Conservation (phyloP, 352 stramenopile genomes). For the Blastocystis sp. region DNA sequence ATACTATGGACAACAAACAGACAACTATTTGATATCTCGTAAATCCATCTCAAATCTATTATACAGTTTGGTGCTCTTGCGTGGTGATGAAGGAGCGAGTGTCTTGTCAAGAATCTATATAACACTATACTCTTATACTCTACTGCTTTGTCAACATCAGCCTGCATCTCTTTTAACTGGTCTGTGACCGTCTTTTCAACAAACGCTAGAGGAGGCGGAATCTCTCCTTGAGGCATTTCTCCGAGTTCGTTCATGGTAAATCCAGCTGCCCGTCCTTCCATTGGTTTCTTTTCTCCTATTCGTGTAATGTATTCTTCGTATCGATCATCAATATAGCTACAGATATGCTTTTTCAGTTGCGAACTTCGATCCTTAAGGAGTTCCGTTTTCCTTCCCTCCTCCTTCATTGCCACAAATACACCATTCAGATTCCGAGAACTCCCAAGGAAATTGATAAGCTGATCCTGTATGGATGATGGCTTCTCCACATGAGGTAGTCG, state of each 20-base stretch:
- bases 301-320: constrained; percentile 26
- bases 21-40: neutral
- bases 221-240: constrained; percentile 34
- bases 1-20: neutral
- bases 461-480: neutral
- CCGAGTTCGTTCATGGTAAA: constrained; percentile 51
- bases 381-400: neutral
- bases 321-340: constrained; percentile 7
- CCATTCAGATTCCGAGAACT: constrained; percentile 33
- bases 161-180: neutral
- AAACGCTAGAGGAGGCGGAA: neutral
- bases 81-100: constrained; percentile 20
- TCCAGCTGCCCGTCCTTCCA: neutral
- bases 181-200: neutral
- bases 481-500: neutral
- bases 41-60: constrained; percentile 27
- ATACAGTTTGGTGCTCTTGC: constrained; percentile 29
- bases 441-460: constrained; percentile 8
- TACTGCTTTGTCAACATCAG: constrained; percentile 31
- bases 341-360: constrained; percentile 19
- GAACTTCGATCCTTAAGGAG: constrained; percentile 3
- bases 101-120: constrained; percentile 16
- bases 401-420: constrained; percentile 7
- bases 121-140: neutral
- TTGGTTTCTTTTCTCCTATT: neutral